Base-by-base conservation (phyloP, 1,139 yeast genomes). In the Geotrichum candidum region DNA sequence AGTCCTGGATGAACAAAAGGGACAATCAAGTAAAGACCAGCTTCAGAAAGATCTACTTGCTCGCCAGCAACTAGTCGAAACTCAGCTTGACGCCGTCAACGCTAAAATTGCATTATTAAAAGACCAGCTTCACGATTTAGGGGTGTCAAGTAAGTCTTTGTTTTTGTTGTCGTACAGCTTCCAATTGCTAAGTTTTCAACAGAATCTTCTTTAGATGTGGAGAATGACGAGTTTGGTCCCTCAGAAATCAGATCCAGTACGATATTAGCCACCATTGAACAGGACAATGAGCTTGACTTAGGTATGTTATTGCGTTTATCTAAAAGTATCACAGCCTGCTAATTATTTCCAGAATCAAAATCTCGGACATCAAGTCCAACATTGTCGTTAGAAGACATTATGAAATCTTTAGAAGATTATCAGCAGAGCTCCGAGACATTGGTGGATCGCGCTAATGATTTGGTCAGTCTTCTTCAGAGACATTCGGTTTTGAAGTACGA, bases 401-500 rank as follows among this genome's bases (percentile, higher is more conserved):
- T 83, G 64, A 85, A 82, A 65, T 74, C 80, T 50, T 68, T 83
- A 51, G 82, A 80, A 29, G 80, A 77, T 54, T 72, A 77, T 3
- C 77, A 78, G 22, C 72, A 73, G 53, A 81, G 82, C 23, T 79
- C 83, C 6, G 81, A 80, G 56, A 77, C 76, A 57, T 76, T 87
- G 10, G 79, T 88, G 1, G 74, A 80, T 27, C 82, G 81, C 62
- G 85, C 92, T 1, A 88, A 90, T 69, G 86, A 82, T 53, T 75
- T 90, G 52, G 86, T 87, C 0, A 70, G 74, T 1, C 69, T 90
- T 18, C 74, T 90, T n/a, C 80, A 77, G 52, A 75, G 80, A 38
- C 78, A 87, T 67, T 90, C 95, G 0, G 77, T 79, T 27, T 77
- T 91, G 54, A 83, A 86, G 69, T 78, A 82, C 57, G 96, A 90